Percentiles rank a stretch among this genome's conserved stretches.
These are phyloP conservation scores for Spongiforma sp. DNA, from an alignment of 1,284 basidiomycete species.

Conservation along the genomic window DNA sequence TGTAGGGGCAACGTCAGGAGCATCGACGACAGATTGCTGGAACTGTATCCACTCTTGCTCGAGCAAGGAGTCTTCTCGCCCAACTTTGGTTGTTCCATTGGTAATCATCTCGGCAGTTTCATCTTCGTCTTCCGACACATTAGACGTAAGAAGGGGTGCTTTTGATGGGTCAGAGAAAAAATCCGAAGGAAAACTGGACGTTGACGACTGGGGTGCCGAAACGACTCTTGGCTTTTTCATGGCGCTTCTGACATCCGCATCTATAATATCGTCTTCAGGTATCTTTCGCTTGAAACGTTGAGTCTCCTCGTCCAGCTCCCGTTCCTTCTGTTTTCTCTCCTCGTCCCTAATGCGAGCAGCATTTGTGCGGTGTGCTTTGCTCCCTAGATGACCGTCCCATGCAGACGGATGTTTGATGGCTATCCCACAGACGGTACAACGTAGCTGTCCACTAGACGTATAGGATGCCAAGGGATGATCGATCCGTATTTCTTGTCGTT, in stretches of 20 bases:
- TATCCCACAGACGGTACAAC: constrained; percentile 68
- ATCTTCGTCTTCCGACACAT: constrained; percentile 53
- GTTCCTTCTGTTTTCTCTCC: constrained; percentile 47
- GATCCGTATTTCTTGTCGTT: constrained; percentile 73
- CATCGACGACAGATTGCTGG: constrained; percentile 61
- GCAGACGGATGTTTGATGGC: constrained; percentile 74
- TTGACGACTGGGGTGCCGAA: constrained; percentile 22
- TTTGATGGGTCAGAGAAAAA: constrained; percentile 82
- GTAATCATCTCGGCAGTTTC: constrained; percentile 29
- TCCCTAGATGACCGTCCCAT: constrained; percentile 88
- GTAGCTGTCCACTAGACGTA: constrained; percentile 63
- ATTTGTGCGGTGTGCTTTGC: constrained; percentile 73
- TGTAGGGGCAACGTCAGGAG: constrained; percentile 46
- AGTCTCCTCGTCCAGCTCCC: constrained; percentile 41
- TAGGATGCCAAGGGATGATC: constrained; percentile 77
- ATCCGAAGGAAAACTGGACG: constrained; percentile 57
- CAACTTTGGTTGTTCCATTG: constrained; percentile 19
- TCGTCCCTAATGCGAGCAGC: constrained; percentile 61
- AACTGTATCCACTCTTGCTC: constrained; percentile 75
- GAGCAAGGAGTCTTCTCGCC: constrained; percentile 37
- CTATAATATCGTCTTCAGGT: no score
- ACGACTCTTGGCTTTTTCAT: constrained; percentile 43
- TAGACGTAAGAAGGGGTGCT: constrained; percentile 43
- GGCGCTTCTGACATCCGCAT: background rate
- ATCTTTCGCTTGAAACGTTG: constrained; percentile 44